These are phyloP conservation scores for Acanthamoeba polyphaga DNA, from an alignment of 208 protist species.

Conservation along the genomic window DNA sequence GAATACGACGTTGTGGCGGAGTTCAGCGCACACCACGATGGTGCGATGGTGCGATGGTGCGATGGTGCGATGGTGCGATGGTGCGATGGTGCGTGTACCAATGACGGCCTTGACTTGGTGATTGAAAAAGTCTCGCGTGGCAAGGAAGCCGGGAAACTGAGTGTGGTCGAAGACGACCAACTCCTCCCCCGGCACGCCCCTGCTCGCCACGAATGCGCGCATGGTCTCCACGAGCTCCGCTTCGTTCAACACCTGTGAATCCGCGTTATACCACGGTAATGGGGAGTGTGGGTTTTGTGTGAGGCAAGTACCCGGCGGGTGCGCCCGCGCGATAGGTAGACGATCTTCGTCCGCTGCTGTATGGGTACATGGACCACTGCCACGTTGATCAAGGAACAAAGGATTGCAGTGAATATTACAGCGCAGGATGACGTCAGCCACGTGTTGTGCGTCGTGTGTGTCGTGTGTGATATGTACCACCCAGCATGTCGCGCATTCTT, in stretches of 20 bases:
- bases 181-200: slow-evolving; percentile 6
- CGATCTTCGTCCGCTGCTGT: slow-evolving; percentile 5
- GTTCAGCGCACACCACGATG: background rate
- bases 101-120: slow-evolving; percentile 14
- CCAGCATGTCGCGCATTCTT: background rate
- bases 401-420: background rate
- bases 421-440: no score
- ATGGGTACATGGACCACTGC: slow-evolving; percentile 34
- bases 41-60: no score
- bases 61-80: no score
- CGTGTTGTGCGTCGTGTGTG: no score
- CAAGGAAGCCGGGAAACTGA: background rate
- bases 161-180: background rate
- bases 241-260: slow-evolving; percentile 17
- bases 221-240: background rate
- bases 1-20: background rate
- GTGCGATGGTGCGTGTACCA: no score
- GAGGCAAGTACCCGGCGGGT: background rate
- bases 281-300: background rate
- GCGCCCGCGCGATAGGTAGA: background rate
- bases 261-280: no score
- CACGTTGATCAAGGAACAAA: background rate
- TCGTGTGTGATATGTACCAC: background rate
- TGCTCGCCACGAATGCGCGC: background rate
- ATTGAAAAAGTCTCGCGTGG: slow-evolving; percentile 41